Conservation (phyloP, 1,139 yeast species). For the Kluyveromyces sp. region DNA sequence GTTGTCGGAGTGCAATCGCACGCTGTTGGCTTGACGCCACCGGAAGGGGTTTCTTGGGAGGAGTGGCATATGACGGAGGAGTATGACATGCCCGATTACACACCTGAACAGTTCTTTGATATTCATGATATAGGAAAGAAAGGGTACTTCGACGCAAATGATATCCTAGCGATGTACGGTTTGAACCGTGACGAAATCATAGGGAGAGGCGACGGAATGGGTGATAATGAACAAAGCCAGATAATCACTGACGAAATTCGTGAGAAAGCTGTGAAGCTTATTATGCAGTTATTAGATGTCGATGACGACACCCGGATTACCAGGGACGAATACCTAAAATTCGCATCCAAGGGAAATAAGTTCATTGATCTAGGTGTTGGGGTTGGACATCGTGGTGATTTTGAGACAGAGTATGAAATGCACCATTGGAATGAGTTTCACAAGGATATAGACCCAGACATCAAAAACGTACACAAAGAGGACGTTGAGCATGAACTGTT, state of each 20-base stretch:
- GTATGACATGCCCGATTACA: conserved; percentile 69
- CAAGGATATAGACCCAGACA: conserved; percentile 74
- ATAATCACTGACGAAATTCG: conserved; percentile 50
- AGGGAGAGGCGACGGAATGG: conserved; percentile 90
- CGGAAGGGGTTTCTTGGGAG: conserved; percentile 58
- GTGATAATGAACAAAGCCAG: conserved; percentile 60
- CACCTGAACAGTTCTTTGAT: conserved; percentile 70
- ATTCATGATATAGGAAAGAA: conserved; percentile 62
- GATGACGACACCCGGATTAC: conserved; percentile 61
- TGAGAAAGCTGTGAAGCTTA: conserved; percentile 47
- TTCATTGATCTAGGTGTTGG: conserved; percentile 93
- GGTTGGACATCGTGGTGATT: conserved; percentile 95
- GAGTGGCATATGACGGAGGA: conserved; percentile 88
- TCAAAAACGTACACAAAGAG: conserved; percentile 71
- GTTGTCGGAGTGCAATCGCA: conserved; percentile 16
- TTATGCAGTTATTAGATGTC: conserved; percentile 56
- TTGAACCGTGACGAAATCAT: conserved; percentile 61
- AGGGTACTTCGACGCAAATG: conserved; percentile 50
- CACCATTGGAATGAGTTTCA: conserved; percentile 94
- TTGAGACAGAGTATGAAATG: conserved; percentile 85
- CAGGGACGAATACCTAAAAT: conserved; percentile 67
- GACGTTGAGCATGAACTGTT: conserved; percentile 84
- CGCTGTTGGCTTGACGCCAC: conserved; percentile 35
- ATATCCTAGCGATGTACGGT: conserved; percentile 78
- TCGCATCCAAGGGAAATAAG: conserved; percentile 53